These are phyloP conservation scores for Bifiguratus adelaidae DNA, from an alignment of 192 early-diverging fungal genomes.

Conservation along the genomic window DNA sequence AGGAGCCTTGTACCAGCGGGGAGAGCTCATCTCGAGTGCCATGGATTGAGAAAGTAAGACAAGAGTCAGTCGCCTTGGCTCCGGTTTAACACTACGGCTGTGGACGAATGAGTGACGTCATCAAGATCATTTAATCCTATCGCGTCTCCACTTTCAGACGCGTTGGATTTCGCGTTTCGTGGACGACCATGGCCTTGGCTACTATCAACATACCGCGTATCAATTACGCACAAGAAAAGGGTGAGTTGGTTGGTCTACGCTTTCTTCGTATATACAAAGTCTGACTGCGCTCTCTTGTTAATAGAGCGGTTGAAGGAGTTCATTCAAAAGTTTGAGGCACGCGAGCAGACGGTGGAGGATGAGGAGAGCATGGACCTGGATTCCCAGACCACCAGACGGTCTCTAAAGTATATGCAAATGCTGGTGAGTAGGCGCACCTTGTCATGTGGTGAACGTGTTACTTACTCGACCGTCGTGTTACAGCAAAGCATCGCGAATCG, in stretches of 20 bases:
- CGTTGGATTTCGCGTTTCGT: background rate
- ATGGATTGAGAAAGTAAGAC: too few relatives aligned
- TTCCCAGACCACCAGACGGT: background rate
- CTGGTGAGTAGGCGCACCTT: slow-evolving; percentile 11
- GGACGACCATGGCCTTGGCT: background rate
- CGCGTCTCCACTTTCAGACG: too few relatives aligned
- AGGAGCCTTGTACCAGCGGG: too few relatives aligned
- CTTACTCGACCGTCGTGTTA: background rate
- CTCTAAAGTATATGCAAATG: slow-evolving; percentile 33
- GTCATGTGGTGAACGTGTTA: background rate
- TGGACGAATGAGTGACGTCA: too few relatives aligned
- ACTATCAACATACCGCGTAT: background rate
- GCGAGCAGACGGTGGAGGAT: background rate
- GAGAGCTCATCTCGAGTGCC: too few relatives aligned
- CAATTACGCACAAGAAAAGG: slow-evolving; percentile 1
- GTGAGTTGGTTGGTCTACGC: background rate
- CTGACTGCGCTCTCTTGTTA: background rate
- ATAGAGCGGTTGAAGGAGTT: slow-evolving; percentile 2
- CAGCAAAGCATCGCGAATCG: slow-evolving; percentile 59
- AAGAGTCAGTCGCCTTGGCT: too few relatives aligned
- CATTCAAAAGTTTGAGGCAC: background rate
- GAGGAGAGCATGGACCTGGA: slow-evolving; percentile 9
- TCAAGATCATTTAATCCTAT: too few relatives aligned
- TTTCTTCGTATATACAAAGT: too few relatives aligned
- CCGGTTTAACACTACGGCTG: too few relatives aligned